Evolutionary conservation across 2,329 filamentous ascomycete genomes (phyloP).

Genomic region (Cladophialophora carrionii): DNA sequence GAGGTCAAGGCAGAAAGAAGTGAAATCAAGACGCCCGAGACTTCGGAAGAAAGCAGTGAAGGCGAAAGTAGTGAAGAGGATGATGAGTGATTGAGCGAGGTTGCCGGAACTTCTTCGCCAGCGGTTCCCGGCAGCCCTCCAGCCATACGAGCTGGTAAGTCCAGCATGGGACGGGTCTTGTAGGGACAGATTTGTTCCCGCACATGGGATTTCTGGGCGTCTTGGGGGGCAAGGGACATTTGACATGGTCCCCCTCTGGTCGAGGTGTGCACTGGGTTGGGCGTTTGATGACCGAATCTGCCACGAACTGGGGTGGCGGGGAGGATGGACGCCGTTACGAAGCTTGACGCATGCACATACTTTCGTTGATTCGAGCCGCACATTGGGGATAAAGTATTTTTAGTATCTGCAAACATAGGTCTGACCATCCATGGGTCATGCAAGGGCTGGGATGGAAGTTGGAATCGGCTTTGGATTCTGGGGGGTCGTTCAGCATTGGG

Average conservation of each 20-base stretch:
- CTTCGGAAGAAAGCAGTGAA: constrained; percentile 20
- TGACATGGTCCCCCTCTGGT: neutral
- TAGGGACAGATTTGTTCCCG: neutral
- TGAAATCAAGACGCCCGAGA: constrained; percentile 22
- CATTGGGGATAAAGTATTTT: neutral
- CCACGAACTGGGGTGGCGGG: neutral
- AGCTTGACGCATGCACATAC: constrained; percentile 12
- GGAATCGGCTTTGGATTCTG: too few species aligned
- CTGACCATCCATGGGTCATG: neutral
- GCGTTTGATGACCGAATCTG: constrained; percentile 1
- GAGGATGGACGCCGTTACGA: constrained; percentile 11
- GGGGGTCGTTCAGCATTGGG: too few species aligned
- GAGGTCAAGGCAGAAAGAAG: constrained; percentile 17
- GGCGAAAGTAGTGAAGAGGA: neutral
- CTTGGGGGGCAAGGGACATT: neutral
- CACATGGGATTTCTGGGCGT: neutral
- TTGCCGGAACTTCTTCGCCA: neutral
- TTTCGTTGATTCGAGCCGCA: neutral
- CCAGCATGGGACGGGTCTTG: neutral
- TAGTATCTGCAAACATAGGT: neutral
- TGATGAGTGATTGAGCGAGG: constrained; percentile 17
- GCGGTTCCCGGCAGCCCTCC: neutral
- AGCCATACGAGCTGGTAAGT: neutral
- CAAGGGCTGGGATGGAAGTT: neutral
- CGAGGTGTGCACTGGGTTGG: neutral